Base-by-base conservation (phyloP, 2,329 filamentous ascomycete genomes). In the Botryosphaeria dothidea region DNA sequence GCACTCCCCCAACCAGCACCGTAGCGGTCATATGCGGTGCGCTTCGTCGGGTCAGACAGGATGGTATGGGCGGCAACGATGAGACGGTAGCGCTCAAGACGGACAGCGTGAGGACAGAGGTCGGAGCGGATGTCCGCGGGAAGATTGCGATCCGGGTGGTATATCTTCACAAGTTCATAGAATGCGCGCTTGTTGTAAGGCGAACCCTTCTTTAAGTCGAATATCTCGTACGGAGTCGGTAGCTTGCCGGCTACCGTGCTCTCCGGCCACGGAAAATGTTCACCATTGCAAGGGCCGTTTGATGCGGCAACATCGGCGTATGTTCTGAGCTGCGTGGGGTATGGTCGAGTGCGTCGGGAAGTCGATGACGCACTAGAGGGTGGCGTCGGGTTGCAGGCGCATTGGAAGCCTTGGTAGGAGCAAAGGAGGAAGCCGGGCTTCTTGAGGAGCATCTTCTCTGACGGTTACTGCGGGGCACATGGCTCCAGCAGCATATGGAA, bases 91-190 rank as follows among this genome's bases (percentile, higher is more conserved):
- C 95, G 90, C 74, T 97, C 92, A n/a, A 95, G 83, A 67, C 90
- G 89, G 31, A 86, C 84, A 27, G 86, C 78, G 21, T 85, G 83
- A 0, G 91, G 82, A 19, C 63, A 65, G 31, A 52, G 1, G 13
- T 91, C 74, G 7, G 78, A 69, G 29, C 34, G 38, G 25, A 64
- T 25, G 27, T 66, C 48, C 57, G 49, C 49, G 75, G 23, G 78
- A 68, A 17, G 74, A 67, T 77, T 82, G 66, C 86, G 86, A 77
- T 99, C 95, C 0, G 95, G 95, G 74, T 99, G 95, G 80, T 99
- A 99, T 52, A 96, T 83, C 81, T 98, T 99, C 65, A 96, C 95
- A 61, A 99, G 86, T 73, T 94, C 86, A 78, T 96, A 95, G 83
- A 93, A 99, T 66, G 88, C 88, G 48, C 84, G 80, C 78, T 99